phyloP scores from a whole-genome alignment of 768 basidiomycete genomes.

The Boletus sp. region DNA sequence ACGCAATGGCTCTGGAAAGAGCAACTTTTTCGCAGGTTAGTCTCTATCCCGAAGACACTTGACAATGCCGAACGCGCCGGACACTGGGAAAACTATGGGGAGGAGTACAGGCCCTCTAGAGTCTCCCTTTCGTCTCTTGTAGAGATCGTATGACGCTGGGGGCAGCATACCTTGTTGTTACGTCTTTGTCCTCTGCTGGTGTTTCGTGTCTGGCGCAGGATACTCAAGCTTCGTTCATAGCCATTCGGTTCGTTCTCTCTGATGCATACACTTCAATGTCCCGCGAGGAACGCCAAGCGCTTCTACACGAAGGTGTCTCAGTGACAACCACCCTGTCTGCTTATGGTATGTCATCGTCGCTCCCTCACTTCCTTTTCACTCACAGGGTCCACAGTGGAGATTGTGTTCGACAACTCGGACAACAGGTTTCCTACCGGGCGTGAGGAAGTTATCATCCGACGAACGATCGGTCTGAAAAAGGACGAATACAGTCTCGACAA shows the following conservation, averaged over 20 bases:
- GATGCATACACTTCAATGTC: slow-evolving; percentile 97
- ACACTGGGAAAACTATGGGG: neutral
- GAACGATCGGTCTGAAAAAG: slow-evolving; percentile 97
- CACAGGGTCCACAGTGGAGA: slow-evolving; percentile 55
- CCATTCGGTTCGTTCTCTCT: slow-evolving; percentile 95
- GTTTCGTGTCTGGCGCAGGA: neutral
- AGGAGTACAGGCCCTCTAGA: neutral
- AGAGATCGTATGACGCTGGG: neutral
- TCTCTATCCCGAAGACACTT: neutral
- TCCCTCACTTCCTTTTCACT: neutral
- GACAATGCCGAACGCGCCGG: neutral
- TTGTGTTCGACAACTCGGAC: slow-evolving; percentile 93
- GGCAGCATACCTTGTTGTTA: neutral
- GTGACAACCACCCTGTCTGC: slow-evolving; percentile 88
- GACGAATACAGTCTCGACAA: slow-evolving; percentile 97
- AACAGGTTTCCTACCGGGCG: slow-evolving; percentile 91
- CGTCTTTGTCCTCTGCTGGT: neutral
- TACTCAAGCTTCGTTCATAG: slow-evolving; percentile 36
- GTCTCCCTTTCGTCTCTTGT: neutral
- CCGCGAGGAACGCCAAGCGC: slow-evolving; percentile 84
- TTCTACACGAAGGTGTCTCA: slow-evolving; percentile 93
- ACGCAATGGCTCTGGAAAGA: slow-evolving; percentile 96
- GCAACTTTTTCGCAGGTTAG: slow-evolving; percentile 95
- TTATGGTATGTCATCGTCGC: slow-evolving; percentile 53
- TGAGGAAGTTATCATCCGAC: slow-evolving; percentile 80